A percentile compares a stretch with the other conserved stretches of the same genome.
Evolutionary conservation across 805 yeast species (phyloP).

Genomic region (Candida manassasensis): DNA sequence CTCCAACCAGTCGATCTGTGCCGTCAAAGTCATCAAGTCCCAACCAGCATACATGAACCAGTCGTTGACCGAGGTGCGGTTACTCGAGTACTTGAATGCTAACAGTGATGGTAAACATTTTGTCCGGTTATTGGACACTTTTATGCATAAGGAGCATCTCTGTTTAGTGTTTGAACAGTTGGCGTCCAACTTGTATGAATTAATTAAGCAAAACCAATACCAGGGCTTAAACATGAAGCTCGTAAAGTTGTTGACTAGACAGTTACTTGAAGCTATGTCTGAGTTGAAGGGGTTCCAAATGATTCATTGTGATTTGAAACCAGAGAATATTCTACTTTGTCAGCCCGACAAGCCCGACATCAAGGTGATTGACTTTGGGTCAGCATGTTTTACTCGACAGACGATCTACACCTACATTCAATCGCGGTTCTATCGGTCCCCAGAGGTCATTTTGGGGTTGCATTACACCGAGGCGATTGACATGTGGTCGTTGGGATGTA

Average conservation of each 20-base stretch:
- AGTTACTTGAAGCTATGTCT: conserved; percentile 73
- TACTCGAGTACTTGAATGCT: conserved; percentile 74
- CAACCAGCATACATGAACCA: conserved; percentile 89
- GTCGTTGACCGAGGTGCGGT: conserved; percentile 82
- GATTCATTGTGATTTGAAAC: conserved; percentile 95
- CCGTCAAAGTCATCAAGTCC: conserved; percentile 91
- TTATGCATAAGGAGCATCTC: conserved; percentile 86
- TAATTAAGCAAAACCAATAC: conserved; percentile 88
- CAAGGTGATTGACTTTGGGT: conserved; percentile 93
- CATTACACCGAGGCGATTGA: conserved; percentile 92
- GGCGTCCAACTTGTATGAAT: conserved; percentile 83
- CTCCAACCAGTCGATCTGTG: conserved; percentile 79
- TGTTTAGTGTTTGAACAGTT: conserved; percentile 90
- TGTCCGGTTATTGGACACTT: conserved; percentile 76
- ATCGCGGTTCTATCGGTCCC: conserved; percentile 88
- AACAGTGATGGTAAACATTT: conserved; percentile 67
- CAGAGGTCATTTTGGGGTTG: conserved; percentile 87
- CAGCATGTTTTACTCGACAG: conserved; percentile 89
- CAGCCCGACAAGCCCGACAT: conserved; percentile 79
- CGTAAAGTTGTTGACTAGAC: conserved; percentile 73
- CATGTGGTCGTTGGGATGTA: conserved; percentile 96
- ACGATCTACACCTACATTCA: conserved; percentile 89
- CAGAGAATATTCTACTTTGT: conserved; percentile 84
- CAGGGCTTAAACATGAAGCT: conserved; percentile 80
- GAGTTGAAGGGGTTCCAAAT: conserved; percentile 77